Base-by-base conservation (phyloP, 2,329 filamentous ascomycete species). In the Microcyclospora pomicola region DNA sequence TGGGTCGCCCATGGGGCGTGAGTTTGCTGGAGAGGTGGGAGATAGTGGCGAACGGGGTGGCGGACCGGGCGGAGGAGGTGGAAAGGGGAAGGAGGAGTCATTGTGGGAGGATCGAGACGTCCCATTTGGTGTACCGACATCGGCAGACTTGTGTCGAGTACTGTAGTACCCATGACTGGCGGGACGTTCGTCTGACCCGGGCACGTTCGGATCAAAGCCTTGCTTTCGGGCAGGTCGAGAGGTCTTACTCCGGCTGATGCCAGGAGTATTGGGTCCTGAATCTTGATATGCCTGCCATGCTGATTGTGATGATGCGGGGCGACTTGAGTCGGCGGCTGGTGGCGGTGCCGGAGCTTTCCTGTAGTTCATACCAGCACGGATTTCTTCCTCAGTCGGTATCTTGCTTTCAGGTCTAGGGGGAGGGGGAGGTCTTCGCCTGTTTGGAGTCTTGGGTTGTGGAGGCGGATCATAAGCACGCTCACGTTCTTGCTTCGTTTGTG, bases 171-270 rank as follows among this genome's bases (percentile, higher is more conserved):
- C 42, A 28, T 42, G 39, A 16, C 45, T 46, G 15, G 72, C 72
- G 52, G 71, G 71, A 28, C 70, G 65, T 47, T 77, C 73, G 49
- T 77, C 73, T 28, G 66, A 71, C n/a, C 69, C 72, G 27, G 71
- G 64, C 6, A 64, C 65, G n/a, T 65, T 65, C 14, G 74, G 72
- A 39, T 74, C 69, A 49, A 76, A 78, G 4, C 72, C 73, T 33
- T 63, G 60, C 51, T 64, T 72, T 47, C 65, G 71, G 29, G 70
- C 69, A 3, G 64, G 60, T 36, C 58, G 53, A 3, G 58, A 56
- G 28, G 49, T 47, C 52, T 46, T 55, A 35, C 53, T 63, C 14
- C 61, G 58, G 14, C 52, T 51, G 40, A 64, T 56, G 30, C 51
- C 49, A n/a, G 56, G 47, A 38, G 53, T 54, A 12, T 39, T 44